Base-by-base conservation (phyloP, 2,329 filamentous ascomycete species). In the Aplosporella prunicola region DNA sequence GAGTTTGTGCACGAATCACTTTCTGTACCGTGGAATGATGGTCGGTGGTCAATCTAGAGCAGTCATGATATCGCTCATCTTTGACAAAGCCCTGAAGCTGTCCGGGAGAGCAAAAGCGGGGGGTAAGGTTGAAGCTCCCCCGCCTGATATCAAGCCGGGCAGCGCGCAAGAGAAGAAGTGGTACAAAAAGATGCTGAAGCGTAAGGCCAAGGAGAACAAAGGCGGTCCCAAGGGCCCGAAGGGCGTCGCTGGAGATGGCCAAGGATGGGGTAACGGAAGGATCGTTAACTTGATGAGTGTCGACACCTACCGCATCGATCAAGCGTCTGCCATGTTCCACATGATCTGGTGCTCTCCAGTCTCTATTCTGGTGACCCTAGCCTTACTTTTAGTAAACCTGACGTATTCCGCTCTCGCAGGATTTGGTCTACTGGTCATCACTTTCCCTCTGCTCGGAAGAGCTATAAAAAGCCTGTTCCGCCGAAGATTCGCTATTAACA, bases 281-380 rank as follows among this genome's bases (percentile, higher is more conserved):
- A 85, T 96, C 35, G 78, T 91, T 54, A 93, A 93, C 48, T 56
- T 96, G 48, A 95, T 96, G 88, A 89, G 85, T 43, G 86, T 91
- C 29, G 89, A 96, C 55, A 93, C 88, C 0, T 93, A 93, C 59
- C 85, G 89, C 47, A 71, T 98, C 43, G 88, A 96, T 51, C 82
- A 87, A 54, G 87, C 87, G 1, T 85, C 76, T 25, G 86, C 84
- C 27, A 72, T 95, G 58, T 89, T 95, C 60, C 91, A 98, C 57
- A 74, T 95, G 64, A 68, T 83, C 15, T 98, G 91, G 91, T 85
- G 84, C 1, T 76, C 85, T 0, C 88, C 89, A 0, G 66, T 95
- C 25, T 70, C 80, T 16, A 80, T 87, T 41, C 55, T 91, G 33
- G 68, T 95, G 45, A 91, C 87, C 0, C 70, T 95, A 10, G 71